A percentile compares a stretch with the other conserved stretches of the same genome.
Evolutionary conservation across 306 rosid genomes (phyloP).

Genomic region (Quercus parvula): DNA sequence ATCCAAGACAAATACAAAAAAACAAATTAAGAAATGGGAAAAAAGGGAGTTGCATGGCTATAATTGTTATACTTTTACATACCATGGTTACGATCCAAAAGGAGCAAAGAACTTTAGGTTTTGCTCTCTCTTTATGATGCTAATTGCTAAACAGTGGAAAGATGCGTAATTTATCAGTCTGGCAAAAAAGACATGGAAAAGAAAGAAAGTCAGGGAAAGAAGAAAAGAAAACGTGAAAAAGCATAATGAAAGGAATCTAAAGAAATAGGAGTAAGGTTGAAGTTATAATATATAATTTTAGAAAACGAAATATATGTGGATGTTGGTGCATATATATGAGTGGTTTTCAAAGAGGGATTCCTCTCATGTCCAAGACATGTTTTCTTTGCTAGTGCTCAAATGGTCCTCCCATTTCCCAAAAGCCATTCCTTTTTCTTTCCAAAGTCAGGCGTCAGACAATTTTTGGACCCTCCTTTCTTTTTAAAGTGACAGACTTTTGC

Average conservation of each 20-base stretch:
- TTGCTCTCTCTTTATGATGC: conserved; percentile 10
- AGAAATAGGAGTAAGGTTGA: conserved; percentile 14
- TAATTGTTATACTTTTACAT: conserved; percentile 3
- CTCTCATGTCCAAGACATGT: conserved; percentile 48
- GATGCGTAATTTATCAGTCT: conserved; percentile 1
- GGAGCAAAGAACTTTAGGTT: conserved; percentile 20
- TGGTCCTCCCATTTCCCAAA: conserved; percentile 44
- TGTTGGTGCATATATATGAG: neutral
- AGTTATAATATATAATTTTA: conserved; percentile 2
- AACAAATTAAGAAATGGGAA: neutral
- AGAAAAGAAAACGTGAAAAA: conserved; percentile 21
- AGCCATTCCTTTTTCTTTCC: conserved; percentile 31
- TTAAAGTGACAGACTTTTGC: conserved; percentile 45
- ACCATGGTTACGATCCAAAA: conserved; percentile 24
- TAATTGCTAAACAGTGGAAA: conserved; percentile 10
- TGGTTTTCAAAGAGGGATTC: conserved; percentile 17
- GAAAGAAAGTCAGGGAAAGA: conserved; percentile 3
- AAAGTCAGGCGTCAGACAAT: conserved; percentile 13
- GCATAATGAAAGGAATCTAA: conserved; percentile 39
- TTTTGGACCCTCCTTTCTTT: conserved; percentile 29
- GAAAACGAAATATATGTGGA: neutral
- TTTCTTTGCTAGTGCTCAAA: conserved; percentile 33
- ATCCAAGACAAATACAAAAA: conserved; percentile 22
- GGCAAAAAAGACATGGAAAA: conserved; percentile 18
- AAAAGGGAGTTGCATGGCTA: neutral